phyloP scores from a whole-genome alignment of 148 eudicot genomes.

The Chenopodium album region DNA sequence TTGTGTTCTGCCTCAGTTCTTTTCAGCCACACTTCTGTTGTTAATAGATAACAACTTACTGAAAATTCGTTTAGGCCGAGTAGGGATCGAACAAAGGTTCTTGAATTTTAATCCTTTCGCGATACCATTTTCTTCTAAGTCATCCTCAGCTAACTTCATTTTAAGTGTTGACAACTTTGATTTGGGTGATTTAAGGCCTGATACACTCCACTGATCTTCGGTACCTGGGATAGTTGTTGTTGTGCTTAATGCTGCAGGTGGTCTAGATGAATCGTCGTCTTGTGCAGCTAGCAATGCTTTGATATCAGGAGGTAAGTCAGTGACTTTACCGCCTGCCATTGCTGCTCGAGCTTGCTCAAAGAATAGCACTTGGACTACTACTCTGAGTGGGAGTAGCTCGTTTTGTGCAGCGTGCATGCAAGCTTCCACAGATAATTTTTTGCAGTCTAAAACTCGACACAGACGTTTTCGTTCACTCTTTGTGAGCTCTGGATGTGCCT shows the following conservation, averaged over 20 bases:
- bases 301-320: constrained; percentile 61
- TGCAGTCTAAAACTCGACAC: constrained; percentile 76
- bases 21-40: constrained; percentile 45
- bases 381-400: constrained; percentile 71
- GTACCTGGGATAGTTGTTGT: constrained; percentile 35
- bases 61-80: constrained; percentile 72
- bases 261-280: constrained; percentile 39
- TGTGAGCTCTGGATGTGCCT: constrained; percentile 67
- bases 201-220: constrained; percentile 79
- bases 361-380: constrained; percentile 86
- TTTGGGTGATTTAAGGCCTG: constrained; percentile 62
- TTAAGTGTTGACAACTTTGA: constrained; percentile 60
- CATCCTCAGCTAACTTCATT: constrained; percentile 76
- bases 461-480: constrained; percentile 72
- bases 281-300: constrained; percentile 61
- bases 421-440: constrained; percentile 62
- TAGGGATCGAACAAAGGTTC: constrained; percentile 55
- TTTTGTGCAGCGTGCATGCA: constrained; percentile 80
- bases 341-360: constrained; percentile 79
- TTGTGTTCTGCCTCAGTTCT: constrained; percentile 20
- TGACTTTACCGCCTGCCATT: constrained; percentile 46
- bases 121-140: constrained; percentile 49
- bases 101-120: constrained; percentile 50
- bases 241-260: constrained; percentile 35
- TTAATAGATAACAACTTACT: constrained; percentile 76